These are phyloP conservation scores for Cicer yamashitae DNA, from an alignment of 306 rosid genomes.

Conservation along the genomic window DNA sequence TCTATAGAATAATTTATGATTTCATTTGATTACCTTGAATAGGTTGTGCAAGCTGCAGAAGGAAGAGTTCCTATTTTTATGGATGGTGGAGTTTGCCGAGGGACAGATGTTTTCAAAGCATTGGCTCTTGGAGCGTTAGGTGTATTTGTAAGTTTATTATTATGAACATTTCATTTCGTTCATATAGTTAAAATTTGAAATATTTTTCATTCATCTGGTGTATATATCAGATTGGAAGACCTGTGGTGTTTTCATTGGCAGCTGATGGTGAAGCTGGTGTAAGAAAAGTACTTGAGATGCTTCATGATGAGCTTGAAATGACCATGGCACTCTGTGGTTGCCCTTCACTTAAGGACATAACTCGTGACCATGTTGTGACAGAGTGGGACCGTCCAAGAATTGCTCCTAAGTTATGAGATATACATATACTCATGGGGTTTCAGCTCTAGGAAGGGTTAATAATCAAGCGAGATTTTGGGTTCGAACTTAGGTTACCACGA, in stretches of 20 bases:
- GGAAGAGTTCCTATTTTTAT: constrained; percentile 88
- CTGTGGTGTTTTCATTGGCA: constrained; percentile 87
- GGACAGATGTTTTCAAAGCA: constrained; percentile 96
- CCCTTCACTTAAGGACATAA: constrained; percentile 81
- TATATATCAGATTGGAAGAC: constrained; percentile 79
- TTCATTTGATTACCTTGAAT: not conserved
- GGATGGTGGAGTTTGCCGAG: constrained; percentile 90
- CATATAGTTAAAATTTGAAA: too few species aligned
- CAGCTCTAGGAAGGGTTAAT: not conserved
- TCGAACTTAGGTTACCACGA: too few species aligned
- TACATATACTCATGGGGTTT: too few species aligned
- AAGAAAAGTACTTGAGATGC: constrained; percentile 77
- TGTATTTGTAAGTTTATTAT: constrained; percentile 59
- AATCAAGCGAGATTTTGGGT: not conserved
- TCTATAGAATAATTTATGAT: not conserved
- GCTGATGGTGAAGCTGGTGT: constrained; percentile 95
- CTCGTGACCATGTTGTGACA: constrained; percentile 68
- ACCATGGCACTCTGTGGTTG: constrained; percentile 93
- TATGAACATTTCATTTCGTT: too few species aligned
- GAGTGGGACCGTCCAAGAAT: constrained; percentile 72
- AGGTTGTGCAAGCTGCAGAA: constrained; percentile 85
- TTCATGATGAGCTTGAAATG: constrained; percentile 80
- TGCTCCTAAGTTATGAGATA: constrained; percentile 46
- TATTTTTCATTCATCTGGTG: too few species aligned
- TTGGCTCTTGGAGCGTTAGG: constrained; percentile 26